A percentile compares a stretch with the other conserved stretches of the same genome.
Conservation (phyloP, 108 stramenopile genomes). For the Cyclotella cryptica region DNA sequence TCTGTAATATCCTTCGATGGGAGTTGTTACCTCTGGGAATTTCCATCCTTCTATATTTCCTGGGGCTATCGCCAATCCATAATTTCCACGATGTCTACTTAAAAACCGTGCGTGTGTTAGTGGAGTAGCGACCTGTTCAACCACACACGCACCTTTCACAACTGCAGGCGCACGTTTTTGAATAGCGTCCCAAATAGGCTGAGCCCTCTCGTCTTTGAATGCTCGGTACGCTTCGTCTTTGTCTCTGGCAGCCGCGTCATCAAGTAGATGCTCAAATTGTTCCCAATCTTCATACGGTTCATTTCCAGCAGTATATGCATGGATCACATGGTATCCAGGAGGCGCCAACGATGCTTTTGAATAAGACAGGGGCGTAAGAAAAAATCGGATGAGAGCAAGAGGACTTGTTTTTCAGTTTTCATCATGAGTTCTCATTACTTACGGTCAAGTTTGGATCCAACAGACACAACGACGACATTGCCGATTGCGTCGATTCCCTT, state of each 20-base stretch:
- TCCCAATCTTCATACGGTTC: constrained; percentile 91
- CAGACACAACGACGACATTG: constrained; percentile 87
- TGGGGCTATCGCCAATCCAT: constrained; percentile 53
- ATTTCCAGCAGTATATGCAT: constrained; percentile 92
- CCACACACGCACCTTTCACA: constrained; percentile 71
- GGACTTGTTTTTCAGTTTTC: neutral
- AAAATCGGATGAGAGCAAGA: neutral
- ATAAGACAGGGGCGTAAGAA: neutral
- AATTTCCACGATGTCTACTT: constrained; percentile 52
- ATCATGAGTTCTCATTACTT: neutral
- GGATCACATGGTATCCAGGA: constrained; percentile 91
- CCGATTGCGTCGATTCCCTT: constrained; percentile 86
- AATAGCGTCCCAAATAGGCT: constrained; percentile 92
- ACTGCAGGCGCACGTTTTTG: constrained; percentile 91
- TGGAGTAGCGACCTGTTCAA: constrained; percentile 87
- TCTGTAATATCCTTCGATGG: constrained; percentile 56
- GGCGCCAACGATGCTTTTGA: constrained; percentile 68
- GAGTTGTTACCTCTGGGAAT: constrained; percentile 56
- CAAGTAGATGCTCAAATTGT: constrained; percentile 66
- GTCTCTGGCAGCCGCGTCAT: constrained; percentile 58
- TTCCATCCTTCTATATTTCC: constrained; percentile 44
- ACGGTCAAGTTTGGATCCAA: constrained; percentile 87
- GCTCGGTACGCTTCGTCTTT: constrained; percentile 81
- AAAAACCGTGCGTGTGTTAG: constrained; percentile 93
- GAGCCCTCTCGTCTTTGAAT: constrained; percentile 85